Evolutionary conservation across 1,284 basidiomycete species (phyloP), one percentile per base, ranked within the genome.

Genomic region (Stygiomarasmius scandens): DNA sequence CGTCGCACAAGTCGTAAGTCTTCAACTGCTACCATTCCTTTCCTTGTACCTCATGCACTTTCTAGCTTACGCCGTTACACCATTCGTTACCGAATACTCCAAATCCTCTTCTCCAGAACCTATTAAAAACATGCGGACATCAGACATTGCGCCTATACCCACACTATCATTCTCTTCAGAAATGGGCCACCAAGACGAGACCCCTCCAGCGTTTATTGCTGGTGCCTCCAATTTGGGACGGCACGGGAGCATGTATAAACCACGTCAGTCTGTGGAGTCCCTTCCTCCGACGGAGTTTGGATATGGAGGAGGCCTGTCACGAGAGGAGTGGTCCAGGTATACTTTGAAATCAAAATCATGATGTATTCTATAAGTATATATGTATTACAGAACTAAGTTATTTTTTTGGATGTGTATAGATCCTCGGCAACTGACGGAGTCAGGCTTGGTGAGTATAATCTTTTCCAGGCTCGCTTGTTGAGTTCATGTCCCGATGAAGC

Each of bases 231-330:
- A 55, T 73, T 74, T 57, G 73, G 82, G 52, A 68, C 74, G 47
- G 71, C 71, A 34, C 82, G 81, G 80, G 83, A 78, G 78, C 77
- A 85, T 34, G 54, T 55, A 59, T 25, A 59, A 59, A 34, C 58
- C 54, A 27, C 16, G 45, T 25, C 34, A 45, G 22, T 58, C 46
- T 75, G 10, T 77, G 75, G 76, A 77, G 32, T 48, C 67, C 61
- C 14, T 49, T 46, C 54, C 24, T 3, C 58, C 47, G 32, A 52
- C 48, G 11, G 54, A 56, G 49, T 49, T 38, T 47, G 24, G 51
- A 44, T 54, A 45, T 44, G 49, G 43, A 32, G 47, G 23, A 44
- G 32, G 38, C n/a, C 23, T 56, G 32, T 32, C 44, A 32, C 38
- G 38, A 41, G 38, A 32, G 14, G 29, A 51, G 32, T 24, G 2